Evolutionary conservation across 2,329 filamentous ascomycete genomes (phyloP), one percentile per base, ranked within the genome.

Genomic region (Diaporthe eres): DNA sequence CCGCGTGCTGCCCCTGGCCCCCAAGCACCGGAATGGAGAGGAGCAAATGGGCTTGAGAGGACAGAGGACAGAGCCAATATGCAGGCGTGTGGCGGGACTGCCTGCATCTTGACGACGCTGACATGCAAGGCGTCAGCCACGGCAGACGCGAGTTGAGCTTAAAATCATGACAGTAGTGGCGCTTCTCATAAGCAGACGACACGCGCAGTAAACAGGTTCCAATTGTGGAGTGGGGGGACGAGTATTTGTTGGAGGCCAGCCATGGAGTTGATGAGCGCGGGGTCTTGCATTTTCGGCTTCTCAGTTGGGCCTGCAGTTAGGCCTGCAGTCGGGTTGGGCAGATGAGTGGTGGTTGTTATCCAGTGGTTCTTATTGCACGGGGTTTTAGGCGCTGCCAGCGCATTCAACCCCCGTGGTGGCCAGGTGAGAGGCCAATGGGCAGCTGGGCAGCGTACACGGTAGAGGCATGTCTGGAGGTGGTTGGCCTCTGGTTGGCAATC

Each of bases 381-480:
- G n/a, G 57, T 34, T 39, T 47, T 65, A 70, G 67, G 75, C 63
- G 72, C 63, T 74, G 75, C 75, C 75, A 76, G 71, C 75, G 75
- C 75, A 76, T 74, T 51, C 42, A 61, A 47, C 8, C 37, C n/a
- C 49, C 49, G 42, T 42, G 47, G 25, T 13, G 63, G 34, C 19
- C 51, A 17, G 31, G 72, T 31, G 42, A 47, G 42, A 58, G 44
- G 28, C 74, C 61, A 76, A 74, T 76, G 44, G 65, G 65, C 49
- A 42, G n/a, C 15, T 19, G 13, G n/a, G 15, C 5, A 28, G n/a
- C n/a, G 65, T 28, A 13, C 49, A 70, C 65, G 65, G 65, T 39
- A 55, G 34, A 42, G 34, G 19, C 17, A 25, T 65, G 2, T 39
- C 25, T 42, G 34, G 58, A 65, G 71, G 49, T 57, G 34, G 17